These are phyloP conservation scores for Pugionium cornutum DNA, from an alignment of 345 rosid genomes.

Conservation along the genomic window DNA sequence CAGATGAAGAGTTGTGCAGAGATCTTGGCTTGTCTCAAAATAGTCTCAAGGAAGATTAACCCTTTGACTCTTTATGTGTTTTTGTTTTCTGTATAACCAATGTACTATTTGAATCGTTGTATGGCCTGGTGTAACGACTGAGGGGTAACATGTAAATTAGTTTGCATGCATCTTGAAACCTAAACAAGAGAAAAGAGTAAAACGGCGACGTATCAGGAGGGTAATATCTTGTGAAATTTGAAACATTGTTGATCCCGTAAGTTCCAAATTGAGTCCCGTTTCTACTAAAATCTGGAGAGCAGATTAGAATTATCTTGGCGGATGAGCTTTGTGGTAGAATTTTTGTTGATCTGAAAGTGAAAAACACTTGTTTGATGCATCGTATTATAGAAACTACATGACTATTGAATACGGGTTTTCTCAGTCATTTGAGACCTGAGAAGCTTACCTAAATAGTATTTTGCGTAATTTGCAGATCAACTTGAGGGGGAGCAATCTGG, in stretches of 20 bases:
- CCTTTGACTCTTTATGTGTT: neutral
- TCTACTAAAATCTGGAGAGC: no score
- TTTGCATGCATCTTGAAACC: neutral
- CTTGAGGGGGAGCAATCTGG: constrained; percentile 35
- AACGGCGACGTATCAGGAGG: no score
- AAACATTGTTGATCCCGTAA: no score
- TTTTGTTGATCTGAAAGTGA: no score
- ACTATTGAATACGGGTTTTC: neutral
- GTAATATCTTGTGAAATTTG: no score
- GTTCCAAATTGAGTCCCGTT: no score
- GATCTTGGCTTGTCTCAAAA: constrained; percentile 68
- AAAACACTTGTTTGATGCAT: no score
- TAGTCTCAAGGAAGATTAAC: constrained; percentile 30
- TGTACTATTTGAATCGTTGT: neutral
- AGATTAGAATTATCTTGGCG: no score
- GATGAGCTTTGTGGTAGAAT: no score
- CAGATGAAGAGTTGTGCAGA: constrained; percentile 70
- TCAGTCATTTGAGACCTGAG: neutral
- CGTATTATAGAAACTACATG: no score
- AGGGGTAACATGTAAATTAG: constrained; percentile 7
- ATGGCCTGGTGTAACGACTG: neutral
- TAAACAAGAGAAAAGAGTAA: no score
- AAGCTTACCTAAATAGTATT: neutral
- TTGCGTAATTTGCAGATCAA: constrained; percentile 49
- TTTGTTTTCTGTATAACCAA: neutral